Evolutionary conservation across 2,329 filamentous ascomycete genomes (phyloP), one percentile per base, ranked within the genome.

Genomic region (Geosmithia morbida): DNA sequence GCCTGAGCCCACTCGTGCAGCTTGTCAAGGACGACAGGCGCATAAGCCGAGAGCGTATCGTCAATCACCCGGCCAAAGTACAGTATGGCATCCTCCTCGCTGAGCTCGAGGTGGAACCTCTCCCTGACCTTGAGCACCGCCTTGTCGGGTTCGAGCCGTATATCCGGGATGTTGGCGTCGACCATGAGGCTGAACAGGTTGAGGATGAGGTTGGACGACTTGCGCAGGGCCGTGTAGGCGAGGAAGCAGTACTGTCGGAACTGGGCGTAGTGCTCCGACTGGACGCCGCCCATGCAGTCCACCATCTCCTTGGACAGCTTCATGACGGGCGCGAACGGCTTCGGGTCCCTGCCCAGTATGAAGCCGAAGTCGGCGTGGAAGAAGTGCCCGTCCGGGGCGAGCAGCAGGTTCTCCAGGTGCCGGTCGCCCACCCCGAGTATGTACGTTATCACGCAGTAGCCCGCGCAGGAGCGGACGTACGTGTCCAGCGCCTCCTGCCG

Each of bases 301-400:
- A 97, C 87, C 92, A 98, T 98, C 60, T 98, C 90, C 56, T 89
- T 90, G 59, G 85, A 90, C 8, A 98, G 78, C 64, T 98, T 98
- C 83, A 98, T 95, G 46, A 90, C 81, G 0, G 92, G 92, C 0
- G 92, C 90, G 59, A 98, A 97, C 0, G 92, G 92, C 60, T 98
- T 98, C 0, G 92, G 92, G 55, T 98, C 92, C 41, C 92, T 85
- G 17, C 92, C 92, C 1, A 98, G 82, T 51, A 98, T 98, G 65
- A 94, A 98, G 41, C 94, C 92, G 57, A 98, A 98, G 63, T 98
- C 92, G 29, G 90, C 89, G 61, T 98, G 92, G 74, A 98, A 96
- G 70, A 98, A 98, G 64, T 94, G 87, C 0, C 81, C 92, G 54
- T 89, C 84, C 1, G 92, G 89, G 0, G 88, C 79, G 5, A 98